Base-by-base conservation (phyloP, 2,329 filamentous ascomycete species). In the Hymenoscyphus occultus region DNA sequence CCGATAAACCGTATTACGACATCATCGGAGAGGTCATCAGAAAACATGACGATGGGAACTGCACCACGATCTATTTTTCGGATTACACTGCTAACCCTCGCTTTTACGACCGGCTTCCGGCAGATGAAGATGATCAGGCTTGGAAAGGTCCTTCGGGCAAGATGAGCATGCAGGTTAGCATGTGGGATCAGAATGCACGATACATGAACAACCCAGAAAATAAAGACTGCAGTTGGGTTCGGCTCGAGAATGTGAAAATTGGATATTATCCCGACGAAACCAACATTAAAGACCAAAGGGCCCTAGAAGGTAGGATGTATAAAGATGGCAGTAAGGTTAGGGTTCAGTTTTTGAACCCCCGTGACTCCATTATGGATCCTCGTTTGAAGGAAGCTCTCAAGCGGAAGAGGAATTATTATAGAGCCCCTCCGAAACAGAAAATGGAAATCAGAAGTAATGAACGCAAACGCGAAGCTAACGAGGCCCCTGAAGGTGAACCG, bases 71-170 rank as follows among this genome's bases (percentile, higher is more conserved):
- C 0, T 93, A 93, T 80, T 79, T 96, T 19, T 90, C 91, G 0
- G 93, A 97, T 76, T 97, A 93, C 75, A 96, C 92, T 0, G 78
- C 85, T 60, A 92, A 97, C 72, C 73, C 80, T 0, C 66, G 72
- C 0, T 87, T 97, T 65, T 88, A 83, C 69, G 70, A 69, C 69
- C 76, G 78, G 59, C 71, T 73, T 12, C 76, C 72, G 65, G 73
- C 74, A 31, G 71, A 67, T 16, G 82, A 86, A 58, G 84, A 83
- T 3, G 85, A 89, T 69, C 75, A 79, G 0, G 45, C 77, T n/a
- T 96, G 91, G 90, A 79, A 80, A 1, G 92, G 93, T 0, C 93
- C 93, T 0, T 89, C 80, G 70, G 93, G 93, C 1, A 87, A 88
- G 72, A 80, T 84, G 73, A 89, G 87, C 1, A 80, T 97, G 61